These are phyloP conservation scores for Russula earlei DNA, from an alignment of 768 basidiomycete species.

Conservation along the genomic window DNA sequence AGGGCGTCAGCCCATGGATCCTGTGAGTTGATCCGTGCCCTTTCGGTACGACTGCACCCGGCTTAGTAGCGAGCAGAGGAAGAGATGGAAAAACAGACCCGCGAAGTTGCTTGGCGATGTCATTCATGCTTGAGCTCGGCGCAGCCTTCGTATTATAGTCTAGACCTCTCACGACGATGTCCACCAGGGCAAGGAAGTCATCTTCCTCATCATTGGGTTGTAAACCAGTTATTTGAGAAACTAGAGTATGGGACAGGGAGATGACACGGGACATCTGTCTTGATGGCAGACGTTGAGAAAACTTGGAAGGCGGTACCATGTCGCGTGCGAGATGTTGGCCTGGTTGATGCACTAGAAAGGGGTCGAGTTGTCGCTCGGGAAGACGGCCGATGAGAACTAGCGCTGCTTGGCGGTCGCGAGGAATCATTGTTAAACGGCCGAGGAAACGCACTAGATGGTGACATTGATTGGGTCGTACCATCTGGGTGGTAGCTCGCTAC, in stretches of 20 bases:
- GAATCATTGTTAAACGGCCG: constrained; percentile 32
- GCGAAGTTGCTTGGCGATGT: constrained; percentile 41
- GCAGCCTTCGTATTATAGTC: constrained; percentile 52
- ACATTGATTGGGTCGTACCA: not conserved
- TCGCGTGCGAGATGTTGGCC: constrained; percentile 26
- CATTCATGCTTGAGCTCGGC: constrained; percentile 44
- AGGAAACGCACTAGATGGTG: constrained; percentile 21
- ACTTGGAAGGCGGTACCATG: constrained; percentile 26
- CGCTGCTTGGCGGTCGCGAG: constrained; percentile 37
- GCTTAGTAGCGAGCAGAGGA: constrained; percentile 6
- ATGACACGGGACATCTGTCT: constrained; percentile 41
- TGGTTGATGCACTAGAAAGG: constrained; percentile 23
- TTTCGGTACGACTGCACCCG: constrained; percentile 43
- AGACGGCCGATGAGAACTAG: constrained; percentile 36
- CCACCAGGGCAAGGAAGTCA: constrained; percentile 41
- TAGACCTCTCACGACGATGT: constrained; percentile 48
- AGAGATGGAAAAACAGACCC: constrained; percentile 37
- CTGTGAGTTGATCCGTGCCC: constrained; percentile 59
- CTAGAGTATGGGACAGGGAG: constrained; percentile 46
- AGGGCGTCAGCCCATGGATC: constrained; percentile 55
- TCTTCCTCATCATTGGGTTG: constrained; percentile 34
- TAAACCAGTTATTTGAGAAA: constrained; percentile 45
- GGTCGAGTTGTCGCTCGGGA: constrained; percentile 36
- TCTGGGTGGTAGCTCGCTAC: constrained; percentile 13
- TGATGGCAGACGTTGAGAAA: constrained; percentile 44